A percentile compares a stretch with the other conserved stretches of the same genome.
Conservation (phyloP, 169 alveolate species). For the Sarcocystis neurona region DNA sequence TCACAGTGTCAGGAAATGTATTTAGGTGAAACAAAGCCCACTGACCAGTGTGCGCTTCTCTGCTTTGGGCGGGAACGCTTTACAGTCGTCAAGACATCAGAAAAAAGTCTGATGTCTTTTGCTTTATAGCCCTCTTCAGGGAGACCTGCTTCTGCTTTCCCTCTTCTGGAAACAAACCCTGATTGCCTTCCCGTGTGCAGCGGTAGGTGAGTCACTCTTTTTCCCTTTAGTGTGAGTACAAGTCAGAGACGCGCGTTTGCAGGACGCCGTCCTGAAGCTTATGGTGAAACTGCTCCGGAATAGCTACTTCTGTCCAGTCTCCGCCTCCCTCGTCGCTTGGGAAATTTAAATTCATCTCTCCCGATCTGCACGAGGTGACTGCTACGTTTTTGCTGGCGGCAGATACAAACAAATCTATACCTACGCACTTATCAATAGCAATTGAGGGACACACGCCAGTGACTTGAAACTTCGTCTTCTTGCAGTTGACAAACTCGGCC, state of each 20-base stretch:
- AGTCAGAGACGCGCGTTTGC: slow-evolving; percentile 74
- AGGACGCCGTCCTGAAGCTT: slow-evolving; percentile 62
- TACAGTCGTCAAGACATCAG: too few species aligned
- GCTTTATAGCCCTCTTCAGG: too few species aligned
- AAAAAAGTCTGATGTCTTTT: too few species aligned
- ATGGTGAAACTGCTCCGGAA: slow-evolving; percentile 78
- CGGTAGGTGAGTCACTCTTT: too few species aligned
- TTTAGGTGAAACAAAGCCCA: too few species aligned
- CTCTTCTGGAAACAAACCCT: too few species aligned
- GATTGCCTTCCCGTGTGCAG: too few species aligned
- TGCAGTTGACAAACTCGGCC: slow-evolving; percentile 71
- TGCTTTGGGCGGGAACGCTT: too few species aligned
- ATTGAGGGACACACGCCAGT: slow-evolving; percentile 69
- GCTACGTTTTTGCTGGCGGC: slow-evolving; percentile 68
- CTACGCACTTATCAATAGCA: slow-evolving; percentile 73
- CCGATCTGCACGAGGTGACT: slow-evolving; percentile 73
- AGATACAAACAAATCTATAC: slow-evolving; percentile 70
- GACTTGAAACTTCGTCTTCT: slow-evolving; percentile 71
- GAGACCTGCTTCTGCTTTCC: too few species aligned
- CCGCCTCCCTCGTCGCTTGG: slow-evolving; percentile 64
- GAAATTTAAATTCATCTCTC: slow-evolving; percentile 73
- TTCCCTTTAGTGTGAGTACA: slow-evolving; percentile 64
- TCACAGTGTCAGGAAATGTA: too few species aligned
- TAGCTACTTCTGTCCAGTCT: slow-evolving; percentile 74
- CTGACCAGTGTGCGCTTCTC: too few species aligned